A percentile compares a stretch with the other conserved stretches of the same genome.
Evolutionary conservation across 345 rosid species (phyloP).

Genomic region (Eucalyptus microcorys): DNA sequence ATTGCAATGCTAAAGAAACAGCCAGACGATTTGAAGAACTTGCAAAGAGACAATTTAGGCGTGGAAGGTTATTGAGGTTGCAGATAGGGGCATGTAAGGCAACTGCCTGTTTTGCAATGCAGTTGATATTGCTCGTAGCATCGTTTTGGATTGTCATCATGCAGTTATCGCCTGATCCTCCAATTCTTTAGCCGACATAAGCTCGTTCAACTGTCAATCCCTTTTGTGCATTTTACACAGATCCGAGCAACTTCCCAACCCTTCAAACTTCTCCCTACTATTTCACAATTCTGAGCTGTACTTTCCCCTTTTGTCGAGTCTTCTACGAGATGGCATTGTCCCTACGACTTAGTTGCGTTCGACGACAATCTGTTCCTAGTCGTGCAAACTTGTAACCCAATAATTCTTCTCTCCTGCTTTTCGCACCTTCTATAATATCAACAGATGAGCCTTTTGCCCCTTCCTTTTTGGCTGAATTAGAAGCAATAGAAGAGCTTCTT

Average conservation of each 20-base stretch:
- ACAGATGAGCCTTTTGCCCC: not conserved
- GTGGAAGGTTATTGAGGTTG: conserved; percentile 28
- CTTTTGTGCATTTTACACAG: not conserved
- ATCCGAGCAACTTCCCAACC: not conserved
- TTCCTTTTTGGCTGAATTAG: not conserved
- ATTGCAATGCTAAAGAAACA: conserved; percentile 29
- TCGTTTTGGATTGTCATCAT: too few relatives aligned
- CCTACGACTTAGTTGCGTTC: not conserved
- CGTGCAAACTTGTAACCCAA: not conserved
- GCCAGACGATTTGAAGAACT: conserved; percentile 33
- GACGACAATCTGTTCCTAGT: not conserved
- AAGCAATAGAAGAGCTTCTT: not conserved
- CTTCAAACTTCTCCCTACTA: not conserved
- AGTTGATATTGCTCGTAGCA: too few relatives aligned
- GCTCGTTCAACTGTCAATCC: not conserved
- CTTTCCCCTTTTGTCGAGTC: not conserved
- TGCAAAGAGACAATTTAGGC: conserved; percentile 16
- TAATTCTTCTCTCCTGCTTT: not conserved
- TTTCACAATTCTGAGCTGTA: not conserved
- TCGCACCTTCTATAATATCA: not conserved
- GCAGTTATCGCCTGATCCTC: too few relatives aligned
- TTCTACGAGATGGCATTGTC: not conserved
- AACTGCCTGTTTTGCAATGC: too few relatives aligned
- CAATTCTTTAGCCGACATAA: too few relatives aligned
- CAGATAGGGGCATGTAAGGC: conserved; percentile 18